Conservation (phyloP, 1,284 basidiomycete genomes). For the Erythrobasidium hasegawianum region DNA sequence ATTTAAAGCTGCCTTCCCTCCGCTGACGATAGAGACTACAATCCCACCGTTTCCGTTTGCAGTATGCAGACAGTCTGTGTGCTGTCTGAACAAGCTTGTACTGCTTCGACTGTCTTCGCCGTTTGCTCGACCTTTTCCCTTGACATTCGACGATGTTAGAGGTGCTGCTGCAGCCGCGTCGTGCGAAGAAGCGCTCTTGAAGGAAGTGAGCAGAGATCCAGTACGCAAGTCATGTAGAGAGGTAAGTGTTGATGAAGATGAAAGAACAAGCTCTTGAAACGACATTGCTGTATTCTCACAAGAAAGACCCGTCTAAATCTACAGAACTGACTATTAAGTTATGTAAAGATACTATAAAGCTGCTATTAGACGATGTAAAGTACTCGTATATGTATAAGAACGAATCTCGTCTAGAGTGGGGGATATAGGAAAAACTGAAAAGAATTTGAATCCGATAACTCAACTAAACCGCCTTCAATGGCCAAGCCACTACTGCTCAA, state of each 20-base stretch:
- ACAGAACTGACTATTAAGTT: too few species aligned
- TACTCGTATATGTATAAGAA: too few species aligned
- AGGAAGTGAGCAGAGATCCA: conserved; percentile 24
- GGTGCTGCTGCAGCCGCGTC: conserved; percentile 9
- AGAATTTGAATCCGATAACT: too few species aligned
- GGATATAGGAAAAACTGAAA: too few species aligned
- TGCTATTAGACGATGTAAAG: too few species aligned
- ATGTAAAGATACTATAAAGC: too few species aligned
- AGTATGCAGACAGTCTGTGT: conserved; percentile 15
- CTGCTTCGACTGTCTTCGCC: not conserved
- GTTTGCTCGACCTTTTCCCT: conserved; percentile 21
- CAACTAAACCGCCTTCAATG: too few species aligned
- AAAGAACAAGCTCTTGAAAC: conserved; percentile 34
- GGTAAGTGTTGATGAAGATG: conserved; percentile 15
- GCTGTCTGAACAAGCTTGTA: conserved; percentile 12
- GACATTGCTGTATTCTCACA: too few species aligned
- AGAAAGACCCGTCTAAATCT: too few species aligned
- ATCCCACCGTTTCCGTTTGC: conserved; percentile 22
- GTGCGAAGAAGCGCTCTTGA: conserved; percentile 31
- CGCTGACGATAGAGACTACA: conserved; percentile 22
- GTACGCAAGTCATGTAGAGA: conserved; percentile 31
- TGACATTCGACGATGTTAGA: conserved; percentile 1
- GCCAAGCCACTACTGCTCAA: too few species aligned
- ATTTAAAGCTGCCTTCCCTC: conserved; percentile 33
- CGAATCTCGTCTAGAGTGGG: too few species aligned